Evolutionary conservation across 257 asterid genomes (phyloP), one percentile per base, ranked within the genome.

Genomic region (Solanum boliviense): DNA sequence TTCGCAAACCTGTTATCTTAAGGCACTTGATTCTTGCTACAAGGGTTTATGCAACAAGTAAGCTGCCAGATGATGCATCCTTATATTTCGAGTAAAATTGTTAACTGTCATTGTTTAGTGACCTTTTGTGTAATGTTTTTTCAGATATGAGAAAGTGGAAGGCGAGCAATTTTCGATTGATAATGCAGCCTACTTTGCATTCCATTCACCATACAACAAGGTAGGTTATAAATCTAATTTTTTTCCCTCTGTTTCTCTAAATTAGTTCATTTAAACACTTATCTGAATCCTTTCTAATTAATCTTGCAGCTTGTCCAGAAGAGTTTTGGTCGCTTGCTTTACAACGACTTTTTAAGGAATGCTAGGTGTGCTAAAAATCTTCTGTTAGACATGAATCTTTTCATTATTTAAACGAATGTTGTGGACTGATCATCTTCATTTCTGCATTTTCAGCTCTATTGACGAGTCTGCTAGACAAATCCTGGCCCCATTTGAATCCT

Each of bases 131-230:
- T 90, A 34, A 5, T 84, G 38, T 74, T 62, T 62, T 88, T 62
- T 87, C 60, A 96, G 99, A 93, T 95, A 91, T 81, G 95, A 95
- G 92, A 97, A 95, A 88, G 70, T 89, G 46, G 98, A 95, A 92
- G 98, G 98, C 87, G 93, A 94, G 89, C 91, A 91, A 89, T 97
- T 97, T 90, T 97, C 99, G 7, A 90, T 95, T 32, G 46, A 87
- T 27, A 98, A 97, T 90, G 98, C 96, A 31, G 95, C 92, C 73
- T 95, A 95, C 89, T 91, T 94, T 84, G 98, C 94, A n/a, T 97
- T 97, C 89, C 99, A 97, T 92, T 97, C 99, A 90, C 99, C 99
- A 10, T 95, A 95, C 83, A 95, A 97, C 95, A 97, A 95, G 98
- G 99, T 97, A 93, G 41, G 32, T 91, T 74, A 67, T 85, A 79